Base-by-base conservation (phyloP, 1,284 basidiomycete genomes). In the Irpex rosettiformis region DNA sequence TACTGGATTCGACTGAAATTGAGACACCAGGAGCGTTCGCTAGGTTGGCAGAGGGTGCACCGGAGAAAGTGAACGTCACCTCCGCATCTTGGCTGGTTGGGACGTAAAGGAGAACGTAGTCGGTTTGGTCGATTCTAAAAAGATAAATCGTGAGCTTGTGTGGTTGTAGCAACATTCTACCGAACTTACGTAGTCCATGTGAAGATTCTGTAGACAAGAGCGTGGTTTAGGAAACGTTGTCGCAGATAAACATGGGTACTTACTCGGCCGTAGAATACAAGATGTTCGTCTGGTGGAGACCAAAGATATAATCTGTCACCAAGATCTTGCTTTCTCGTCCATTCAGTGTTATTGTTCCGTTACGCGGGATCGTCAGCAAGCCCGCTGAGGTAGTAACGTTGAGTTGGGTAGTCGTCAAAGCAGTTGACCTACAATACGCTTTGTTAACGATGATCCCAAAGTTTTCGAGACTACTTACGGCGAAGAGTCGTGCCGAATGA, bases 261-360 rank as follows among this genome's bases (percentile, higher is more conserved):
- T 71, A 79, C 72, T 79, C 77, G 1, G 80, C 75, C 18, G 82
- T 80, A 1, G 79, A 78, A 65, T 80, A 81, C 16, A 80, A 58
- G 3, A 81, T 70, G 6, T 61, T 72, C 1, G 72, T 73, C 4
- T 63, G 56, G 24, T 66, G 68, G 52, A 47, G 54, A 4, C 80
- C 79, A 60, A 81, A 80, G 3, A 72, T 66, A 64, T 79, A 81
- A 65, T 82, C 78, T 0, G 77, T 79, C 13, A 79, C 76, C 16
- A 82, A 57, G 52, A 82, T 76, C 65, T 81, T 82, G 64, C 73
- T 78, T 21, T 80, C 78, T 11, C 78, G 71, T 16, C 80, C 79
- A 59, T 77, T 70, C 55, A 81, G 69, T n/a, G 76, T 77, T 18
- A 82, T 66, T 5, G 37, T 59, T 28, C 75, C 74, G 4, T 62